Conservation (phyloP, 805 yeast species). For the Lachancea lanzarotensis region DNA sequence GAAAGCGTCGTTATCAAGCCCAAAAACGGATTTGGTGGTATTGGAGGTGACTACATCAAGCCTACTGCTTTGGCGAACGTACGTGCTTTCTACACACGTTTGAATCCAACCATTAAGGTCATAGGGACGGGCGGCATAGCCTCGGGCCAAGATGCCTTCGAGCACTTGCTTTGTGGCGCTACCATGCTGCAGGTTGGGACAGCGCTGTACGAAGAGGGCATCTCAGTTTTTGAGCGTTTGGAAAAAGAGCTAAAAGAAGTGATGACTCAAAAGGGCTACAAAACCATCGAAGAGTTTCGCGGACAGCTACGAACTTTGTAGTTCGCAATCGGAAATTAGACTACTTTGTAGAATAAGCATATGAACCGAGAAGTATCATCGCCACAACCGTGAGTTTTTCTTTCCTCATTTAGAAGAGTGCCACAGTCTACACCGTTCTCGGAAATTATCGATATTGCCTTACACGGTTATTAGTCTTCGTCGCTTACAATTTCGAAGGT, state of each 20-base stretch:
- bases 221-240: slow-evolving; percentile 22
- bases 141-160: slow-evolving; percentile 30
- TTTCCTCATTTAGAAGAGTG: too few relatives aligned
- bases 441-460: too few relatives aligned
- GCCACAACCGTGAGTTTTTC: too few relatives aligned
- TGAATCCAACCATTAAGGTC: slow-evolving; percentile 25
- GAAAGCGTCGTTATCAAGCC: slow-evolving; percentile 31
- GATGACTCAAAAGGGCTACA: slow-evolving; percentile 26
- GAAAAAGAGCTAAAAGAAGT: slow-evolving; percentile 19
- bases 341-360: too few relatives aligned
- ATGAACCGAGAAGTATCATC: too few relatives aligned
- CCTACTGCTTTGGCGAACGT: slow-evolving; percentile 32
- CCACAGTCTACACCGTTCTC: too few relatives aligned
- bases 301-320: slow-evolving; percentile 25
- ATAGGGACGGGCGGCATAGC: slow-evolving; percentile 31
- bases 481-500: too few relatives aligned
- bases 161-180: slow-evolving; percentile 30
- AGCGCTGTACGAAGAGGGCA: slow-evolving; percentile 25
- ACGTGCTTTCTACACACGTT: slow-evolving; percentile 29
- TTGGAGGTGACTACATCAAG: slow-evolving; percentile 31
- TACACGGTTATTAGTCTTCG: too few relatives aligned
- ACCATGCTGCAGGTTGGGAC: slow-evolving; percentile 30
- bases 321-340: too few relatives aligned
- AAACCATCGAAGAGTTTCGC: slow-evolving; percentile 28
- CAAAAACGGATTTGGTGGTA: slow-evolving; percentile 30